Evolutionary conservation across 108 stramenopile species (phyloP).

Genomic region (Schizochytrium sp.): DNA sequence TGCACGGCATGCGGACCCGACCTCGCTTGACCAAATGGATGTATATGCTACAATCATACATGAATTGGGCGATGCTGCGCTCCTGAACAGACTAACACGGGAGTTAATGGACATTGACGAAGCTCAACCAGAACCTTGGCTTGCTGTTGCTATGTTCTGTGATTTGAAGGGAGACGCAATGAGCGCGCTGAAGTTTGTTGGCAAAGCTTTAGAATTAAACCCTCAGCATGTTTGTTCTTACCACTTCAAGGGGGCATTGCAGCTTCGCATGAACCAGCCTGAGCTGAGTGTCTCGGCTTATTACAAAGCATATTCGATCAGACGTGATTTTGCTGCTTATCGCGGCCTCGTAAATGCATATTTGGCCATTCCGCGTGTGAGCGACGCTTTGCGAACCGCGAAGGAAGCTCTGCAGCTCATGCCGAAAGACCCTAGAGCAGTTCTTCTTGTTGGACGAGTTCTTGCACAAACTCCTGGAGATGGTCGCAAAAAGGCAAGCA

Average conservation of each 20-base stretch:
- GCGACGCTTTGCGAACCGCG: conserved; percentile 41
- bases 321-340: conserved; percentile 38
- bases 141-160: conserved; percentile 34
- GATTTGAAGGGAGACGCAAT: conserved; percentile 35
- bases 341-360: not conserved
- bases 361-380: not conserved
- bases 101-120: conserved; percentile 58
- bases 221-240: not conserved
- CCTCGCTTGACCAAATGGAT: conserved; percentile 4
- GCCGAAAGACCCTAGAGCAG: conserved; percentile 26
- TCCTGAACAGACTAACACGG: conserved; percentile 15
- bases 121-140: not conserved
- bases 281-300: conserved; percentile 45
- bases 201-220: conserved; percentile 46
- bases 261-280: conserved; percentile 43
- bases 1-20: not conserved
- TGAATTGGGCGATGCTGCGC: not conserved
- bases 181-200: conserved; percentile 39
- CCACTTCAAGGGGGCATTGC: conserved; percentile 42
- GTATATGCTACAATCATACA: not conserved
- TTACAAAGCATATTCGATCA: conserved; percentile 45
- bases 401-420: conserved; percentile 52
- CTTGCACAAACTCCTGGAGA: conserved; percentile 49
- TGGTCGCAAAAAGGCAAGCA: conserved; percentile 51
- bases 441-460: conserved; percentile 38